These are phyloP conservation scores for Alloascoidea hylecoeti DNA, from an alignment of 805 yeast species.

Conservation along the genomic window DNA sequence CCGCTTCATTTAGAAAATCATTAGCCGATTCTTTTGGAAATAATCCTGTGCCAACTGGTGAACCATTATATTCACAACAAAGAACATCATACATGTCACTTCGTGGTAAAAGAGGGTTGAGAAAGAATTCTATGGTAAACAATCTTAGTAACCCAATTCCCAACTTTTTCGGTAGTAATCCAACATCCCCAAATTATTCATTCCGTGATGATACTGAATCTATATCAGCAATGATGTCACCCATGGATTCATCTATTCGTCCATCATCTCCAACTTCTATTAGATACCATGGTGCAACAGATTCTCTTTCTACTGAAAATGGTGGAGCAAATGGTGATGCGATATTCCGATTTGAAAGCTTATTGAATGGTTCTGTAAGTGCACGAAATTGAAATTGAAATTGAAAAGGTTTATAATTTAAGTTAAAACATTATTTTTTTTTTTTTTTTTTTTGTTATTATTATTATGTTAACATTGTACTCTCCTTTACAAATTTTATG, in stretches of 20 bases:
- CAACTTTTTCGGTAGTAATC: slow-evolving; percentile 3
- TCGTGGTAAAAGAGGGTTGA: slow-evolving; percentile 8
- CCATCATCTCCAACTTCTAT: slow-evolving; percentile 10
- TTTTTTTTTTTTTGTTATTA: no score
- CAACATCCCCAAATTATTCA: slow-evolving; percentile 3
- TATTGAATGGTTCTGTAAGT: slow-evolving; percentile 19
- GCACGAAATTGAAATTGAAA: no score
- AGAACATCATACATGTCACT: slow-evolving; percentile 12
- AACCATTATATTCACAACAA: slow-evolving; percentile 6
- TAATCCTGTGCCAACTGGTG: slow-evolving; percentile 13
- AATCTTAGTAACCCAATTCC: not conserved
- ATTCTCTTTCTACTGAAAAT: slow-evolving; percentile 15
- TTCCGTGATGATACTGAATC: not conserved
- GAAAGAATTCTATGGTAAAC: slow-evolving; percentile 2
- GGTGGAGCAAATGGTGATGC: slow-evolving; percentile 23
- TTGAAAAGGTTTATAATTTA: no score
- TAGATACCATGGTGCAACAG: slow-evolving; percentile 10
- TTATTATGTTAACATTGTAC: no score
- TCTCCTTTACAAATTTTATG: no score
- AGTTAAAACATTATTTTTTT: no score
- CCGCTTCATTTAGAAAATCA: slow-evolving; percentile 62
- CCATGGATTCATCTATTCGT: slow-evolving; percentile 7
- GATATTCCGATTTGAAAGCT: slow-evolving; percentile 28
- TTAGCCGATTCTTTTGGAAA: slow-evolving; percentile 52
- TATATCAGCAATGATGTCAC: slow-evolving; percentile 3